Evolutionary conservation across 2,329 filamentous ascomycete genomes (phyloP).

Genomic region (Colletotrichum sp.): DNA sequence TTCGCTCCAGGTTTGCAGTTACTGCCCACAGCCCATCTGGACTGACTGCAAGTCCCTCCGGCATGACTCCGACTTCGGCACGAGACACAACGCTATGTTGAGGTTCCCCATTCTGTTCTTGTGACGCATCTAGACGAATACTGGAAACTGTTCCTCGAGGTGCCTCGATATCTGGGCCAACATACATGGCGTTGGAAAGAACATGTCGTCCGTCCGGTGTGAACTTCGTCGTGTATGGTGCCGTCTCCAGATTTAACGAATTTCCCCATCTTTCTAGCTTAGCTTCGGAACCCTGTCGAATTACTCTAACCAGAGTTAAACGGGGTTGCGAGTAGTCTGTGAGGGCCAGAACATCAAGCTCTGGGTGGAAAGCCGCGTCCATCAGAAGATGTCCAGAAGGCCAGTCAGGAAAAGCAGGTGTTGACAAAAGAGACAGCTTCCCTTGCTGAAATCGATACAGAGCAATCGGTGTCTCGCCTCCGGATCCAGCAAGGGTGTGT

Average conservation of each 20-base stretch:
- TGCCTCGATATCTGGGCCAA: neutral
- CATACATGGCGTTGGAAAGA: neutral
- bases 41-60: neutral
- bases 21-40: neutral
- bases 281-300: neutral
- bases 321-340: neutral
- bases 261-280: neutral
- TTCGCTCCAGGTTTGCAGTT: too few species aligned
- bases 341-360: neutral
- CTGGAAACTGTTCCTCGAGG: neutral
- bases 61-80: neutral
- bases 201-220: neutral
- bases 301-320: neutral
- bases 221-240: neutral
- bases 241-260: neutral
- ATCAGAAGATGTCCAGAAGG: neutral
- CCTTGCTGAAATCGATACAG: neutral
- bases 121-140: neutral
- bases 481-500: neutral
- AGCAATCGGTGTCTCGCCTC: neutral
- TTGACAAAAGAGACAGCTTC: neutral
- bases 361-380: neutral
- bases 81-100: neutral
- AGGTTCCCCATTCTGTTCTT: neutral
- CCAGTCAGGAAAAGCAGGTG: neutral